Percentiles rank a stretch among this genome's conserved stretches.
Conservation (phyloP, 2,329 filamentous ascomycete genomes). For the Fusarium sulawesiense region DNA sequence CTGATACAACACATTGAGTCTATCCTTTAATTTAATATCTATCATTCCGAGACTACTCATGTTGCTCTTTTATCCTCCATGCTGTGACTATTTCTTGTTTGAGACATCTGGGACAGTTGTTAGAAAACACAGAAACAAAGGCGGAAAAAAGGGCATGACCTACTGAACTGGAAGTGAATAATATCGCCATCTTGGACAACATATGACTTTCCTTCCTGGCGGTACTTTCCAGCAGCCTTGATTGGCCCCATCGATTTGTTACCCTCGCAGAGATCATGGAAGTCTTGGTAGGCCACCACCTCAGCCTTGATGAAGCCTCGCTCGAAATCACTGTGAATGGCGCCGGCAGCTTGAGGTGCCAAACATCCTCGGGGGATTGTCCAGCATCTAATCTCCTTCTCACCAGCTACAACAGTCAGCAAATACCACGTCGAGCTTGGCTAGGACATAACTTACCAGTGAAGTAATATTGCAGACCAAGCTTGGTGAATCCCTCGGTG, state of each 20-base stretch:
- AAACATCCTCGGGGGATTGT: conserved; percentile 53
- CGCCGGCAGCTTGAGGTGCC: conserved; percentile 56
- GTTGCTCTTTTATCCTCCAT: no score
- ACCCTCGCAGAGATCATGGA: conserved; percentile 57
- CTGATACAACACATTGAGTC: conserved; percentile 43
- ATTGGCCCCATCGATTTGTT: conserved; percentile 58
- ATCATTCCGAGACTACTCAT: background rate
- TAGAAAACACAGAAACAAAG: background rate
- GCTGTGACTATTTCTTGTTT: background rate
- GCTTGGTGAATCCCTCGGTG: conserved; percentile 58
- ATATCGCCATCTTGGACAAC: conserved; percentile 58
- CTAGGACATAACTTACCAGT: conserved; percentile 46
- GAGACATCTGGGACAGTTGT: background rate
- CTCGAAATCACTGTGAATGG: conserved; percentile 58
- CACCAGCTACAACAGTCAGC: conserved; percentile 49
- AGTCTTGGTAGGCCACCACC: conserved; percentile 59
- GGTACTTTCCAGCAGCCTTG: conserved; percentile 59
- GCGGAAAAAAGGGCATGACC: conserved; percentile 21
- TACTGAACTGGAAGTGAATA: conserved; percentile 59
- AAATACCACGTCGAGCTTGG: background rate
- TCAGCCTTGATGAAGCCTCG: conserved; percentile 60
- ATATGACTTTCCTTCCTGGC: conserved; percentile 59
- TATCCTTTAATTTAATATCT: background rate
- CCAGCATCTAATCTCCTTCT: conserved; percentile 61
- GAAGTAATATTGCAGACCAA: conserved; percentile 59